These are phyloP conservation scores for Trematosphaeria pertusa DNA, from an alignment of 2,329 filamentous ascomycete genomes.

Conservation along the genomic window DNA sequence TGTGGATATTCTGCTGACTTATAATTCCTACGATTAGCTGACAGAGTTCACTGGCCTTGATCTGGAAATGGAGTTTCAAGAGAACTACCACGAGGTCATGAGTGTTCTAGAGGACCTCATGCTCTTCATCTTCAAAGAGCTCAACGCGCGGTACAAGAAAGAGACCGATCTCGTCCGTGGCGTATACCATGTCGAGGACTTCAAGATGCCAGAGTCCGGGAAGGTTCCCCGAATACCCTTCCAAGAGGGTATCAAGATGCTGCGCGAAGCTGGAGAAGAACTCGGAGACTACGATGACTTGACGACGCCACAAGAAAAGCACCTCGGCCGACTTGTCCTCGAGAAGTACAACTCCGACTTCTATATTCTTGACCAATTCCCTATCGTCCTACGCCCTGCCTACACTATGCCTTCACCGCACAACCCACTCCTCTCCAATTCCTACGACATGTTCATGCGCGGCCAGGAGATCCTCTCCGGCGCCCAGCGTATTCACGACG, in stretches of 20 bases:
- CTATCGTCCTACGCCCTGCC: conserved; percentile 84
- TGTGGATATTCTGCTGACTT: conserved; percentile 87
- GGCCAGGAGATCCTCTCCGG: conserved; percentile 73
- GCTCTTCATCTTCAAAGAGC: conserved; percentile 79
- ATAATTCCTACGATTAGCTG: conserved; percentile 83
- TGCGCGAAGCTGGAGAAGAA: conserved; percentile 78
- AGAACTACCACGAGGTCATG: conserved; percentile 78
- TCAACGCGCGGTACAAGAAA: conserved; percentile 69
- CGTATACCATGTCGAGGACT: conserved; percentile 78
- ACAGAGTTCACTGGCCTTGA: conserved; percentile 90
- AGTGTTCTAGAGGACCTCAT: conserved; percentile 76
- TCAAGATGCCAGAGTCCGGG: conserved; percentile 76
- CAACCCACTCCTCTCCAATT: conserved; percentile 61
- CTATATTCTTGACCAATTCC: conserved; percentile 97
- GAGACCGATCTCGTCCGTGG: conserved; percentile 74
- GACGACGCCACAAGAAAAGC: conserved; percentile 82
- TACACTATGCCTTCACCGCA: conserved; percentile 77
- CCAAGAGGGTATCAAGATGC: conserved; percentile 76
- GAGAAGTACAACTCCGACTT: conserved; percentile 95
- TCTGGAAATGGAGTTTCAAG: conserved; percentile 87
- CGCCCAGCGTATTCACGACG: conserved; percentile 70
- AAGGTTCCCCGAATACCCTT: conserved; percentile 81
- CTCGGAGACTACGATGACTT: conserved; percentile 81
- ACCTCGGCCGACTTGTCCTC: conserved; percentile 84
- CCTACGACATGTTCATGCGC: conserved; percentile 75